Evolutionary conservation across 2,329 filamentous ascomycete species (phyloP).

Genomic region (Pyricularia sp.): DNA sequence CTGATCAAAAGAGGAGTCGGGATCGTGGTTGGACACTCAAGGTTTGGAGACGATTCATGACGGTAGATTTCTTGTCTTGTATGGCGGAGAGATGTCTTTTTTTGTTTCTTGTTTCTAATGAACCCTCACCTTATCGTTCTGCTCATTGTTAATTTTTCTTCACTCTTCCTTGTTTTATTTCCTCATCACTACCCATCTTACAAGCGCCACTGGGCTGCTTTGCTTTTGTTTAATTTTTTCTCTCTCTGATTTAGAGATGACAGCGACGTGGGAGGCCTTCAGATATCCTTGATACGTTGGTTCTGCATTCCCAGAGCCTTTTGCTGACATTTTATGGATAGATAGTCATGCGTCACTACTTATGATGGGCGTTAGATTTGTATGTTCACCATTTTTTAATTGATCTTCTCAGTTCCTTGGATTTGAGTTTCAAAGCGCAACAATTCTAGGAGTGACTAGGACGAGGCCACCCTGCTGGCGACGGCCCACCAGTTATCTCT

Average conservation of each 20-base stretch:
- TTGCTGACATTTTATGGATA: not conserved
- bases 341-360: not conserved
- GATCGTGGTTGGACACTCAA: not conserved
- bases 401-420: not conserved
- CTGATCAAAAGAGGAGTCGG: not conserved
- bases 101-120: not conserved
- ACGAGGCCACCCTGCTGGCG: slow-evolving; percentile 13
- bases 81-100: not conserved
- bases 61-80: not conserved
- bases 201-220: not conserved
- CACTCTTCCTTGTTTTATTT: not conserved
- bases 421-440: not conserved
- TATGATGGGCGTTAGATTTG: not conserved
- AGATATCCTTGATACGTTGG: not conserved
- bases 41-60: not conserved
- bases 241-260: not conserved
- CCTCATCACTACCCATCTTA: not conserved
- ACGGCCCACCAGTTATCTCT: slow-evolving; percentile 98
- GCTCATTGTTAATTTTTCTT: not conserved
- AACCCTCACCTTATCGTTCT: not conserved
- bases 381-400: not conserved
- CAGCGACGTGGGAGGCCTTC: not conserved
- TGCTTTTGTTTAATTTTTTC: not conserved
- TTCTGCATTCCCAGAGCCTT: not conserved
- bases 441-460: not conserved